These are phyloP conservation scores for Stromatinia cepivora DNA, from an alignment of 2,329 filamentous ascomycete species.

Conservation along the genomic window DNA sequence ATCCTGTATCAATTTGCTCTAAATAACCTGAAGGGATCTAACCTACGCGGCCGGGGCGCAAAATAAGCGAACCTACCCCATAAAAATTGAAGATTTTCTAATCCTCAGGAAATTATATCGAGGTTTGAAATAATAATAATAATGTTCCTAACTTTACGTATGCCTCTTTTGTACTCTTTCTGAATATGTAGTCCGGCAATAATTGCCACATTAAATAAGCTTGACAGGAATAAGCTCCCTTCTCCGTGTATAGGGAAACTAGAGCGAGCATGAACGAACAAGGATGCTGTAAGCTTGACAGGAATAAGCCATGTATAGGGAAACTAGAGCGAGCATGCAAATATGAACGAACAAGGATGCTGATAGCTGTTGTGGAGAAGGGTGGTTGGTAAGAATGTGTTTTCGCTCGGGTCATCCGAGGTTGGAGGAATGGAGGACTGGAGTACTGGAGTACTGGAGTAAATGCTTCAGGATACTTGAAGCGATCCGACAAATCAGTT, in stretches of 20 bases:
- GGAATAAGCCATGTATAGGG: background rate
- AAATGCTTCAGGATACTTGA: background rate
- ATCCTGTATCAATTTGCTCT: background rate
- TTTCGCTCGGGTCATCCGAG: slow-evolving; percentile 3
- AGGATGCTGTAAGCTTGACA: background rate
- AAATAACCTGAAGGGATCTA: background rate
- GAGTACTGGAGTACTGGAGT: background rate
- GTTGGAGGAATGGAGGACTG: background rate
- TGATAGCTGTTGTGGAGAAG: background rate
- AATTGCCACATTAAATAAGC: background rate
- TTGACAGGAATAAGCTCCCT: background rate
- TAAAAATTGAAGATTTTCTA: too few relatives aligned
- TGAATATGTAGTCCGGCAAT: background rate
- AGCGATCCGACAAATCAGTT: background rate
- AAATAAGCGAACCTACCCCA: too few relatives aligned
- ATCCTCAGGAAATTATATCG: too few relatives aligned
- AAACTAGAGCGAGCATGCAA: background rate
- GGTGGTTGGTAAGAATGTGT: slow-evolving; percentile 16
- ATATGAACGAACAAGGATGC: background rate
- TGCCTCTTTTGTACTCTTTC: background rate
- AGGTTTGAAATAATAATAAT: too few relatives aligned
- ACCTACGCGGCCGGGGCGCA: too few relatives aligned
- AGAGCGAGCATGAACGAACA: background rate
- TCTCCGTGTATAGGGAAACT: background rate
- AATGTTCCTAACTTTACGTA: too few relatives aligned